These are phyloP conservation scores for Triticum turgidum DNA, from an alignment of 176 grass and related monocot genomes.

Conservation along the genomic window DNA sequence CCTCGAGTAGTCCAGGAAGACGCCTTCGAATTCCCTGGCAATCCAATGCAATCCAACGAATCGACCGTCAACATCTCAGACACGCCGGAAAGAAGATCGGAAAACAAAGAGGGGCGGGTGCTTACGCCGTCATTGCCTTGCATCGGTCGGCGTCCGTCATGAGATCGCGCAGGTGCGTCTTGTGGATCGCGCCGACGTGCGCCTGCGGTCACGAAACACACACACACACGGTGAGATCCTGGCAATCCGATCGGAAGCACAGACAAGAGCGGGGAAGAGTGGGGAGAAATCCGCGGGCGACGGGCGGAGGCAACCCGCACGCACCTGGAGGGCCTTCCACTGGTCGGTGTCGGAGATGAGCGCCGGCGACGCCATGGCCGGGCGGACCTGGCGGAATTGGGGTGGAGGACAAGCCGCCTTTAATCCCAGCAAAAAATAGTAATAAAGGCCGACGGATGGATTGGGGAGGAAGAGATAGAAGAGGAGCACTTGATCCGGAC, in stretches of 20 bases:
- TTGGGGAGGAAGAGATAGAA: background rate
- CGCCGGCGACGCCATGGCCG: conserved; percentile 63
- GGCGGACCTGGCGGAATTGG: background rate
- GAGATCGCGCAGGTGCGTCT: conserved; percentile 74
- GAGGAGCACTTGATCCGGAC: background rate
- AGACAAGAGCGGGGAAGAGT: too few relatives aligned
- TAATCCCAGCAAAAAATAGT: background rate
- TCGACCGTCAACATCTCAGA: background rate
- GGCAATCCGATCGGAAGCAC: background rate
- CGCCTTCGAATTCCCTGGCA: conserved; percentile 69
- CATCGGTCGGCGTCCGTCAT: conserved; percentile 80
- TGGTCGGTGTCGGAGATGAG: conserved; percentile 72
- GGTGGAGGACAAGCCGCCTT: background rate
- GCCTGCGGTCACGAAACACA: conserved; percentile 40
- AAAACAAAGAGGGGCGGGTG: background rate
- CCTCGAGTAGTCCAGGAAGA: conserved; percentile 74
- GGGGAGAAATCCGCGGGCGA: too few relatives aligned
- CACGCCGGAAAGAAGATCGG: background rate
- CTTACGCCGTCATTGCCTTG: conserved; percentile 90
- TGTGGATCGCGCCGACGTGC: conserved; percentile 64
- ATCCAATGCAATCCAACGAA: background rate
- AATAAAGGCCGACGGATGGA: too few relatives aligned
- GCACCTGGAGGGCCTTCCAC: conserved; percentile 80
- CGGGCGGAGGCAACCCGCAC: background rate
- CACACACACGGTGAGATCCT: background rate